These are phyloP conservation scores for Wickerhamiella shivajii DNA, from an alignment of 805 yeast species.

Conservation along the genomic window DNA sequence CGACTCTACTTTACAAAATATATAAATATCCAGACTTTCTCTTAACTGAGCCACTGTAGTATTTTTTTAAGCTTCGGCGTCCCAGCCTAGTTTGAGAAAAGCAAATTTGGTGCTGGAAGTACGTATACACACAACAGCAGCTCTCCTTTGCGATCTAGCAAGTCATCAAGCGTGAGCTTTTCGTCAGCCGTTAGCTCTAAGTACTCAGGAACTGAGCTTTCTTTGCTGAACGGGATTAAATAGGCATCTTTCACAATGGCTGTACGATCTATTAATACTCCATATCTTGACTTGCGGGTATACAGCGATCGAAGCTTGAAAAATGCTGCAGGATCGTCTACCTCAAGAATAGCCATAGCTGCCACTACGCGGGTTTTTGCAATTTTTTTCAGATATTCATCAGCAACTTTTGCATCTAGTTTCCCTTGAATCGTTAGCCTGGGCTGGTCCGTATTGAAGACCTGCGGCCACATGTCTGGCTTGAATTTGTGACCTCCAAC, in stretches of 20 bases:
- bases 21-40: too few species aligned
- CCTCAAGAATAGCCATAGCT: constrained; percentile 32
- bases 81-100: too few species aligned
- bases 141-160: background rate
- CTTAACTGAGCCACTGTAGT: too few species aligned
- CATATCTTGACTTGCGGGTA: constrained; percentile 34
- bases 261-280: constrained; percentile 41
- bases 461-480: constrained; percentile 17
- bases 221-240: constrained; percentile 31
- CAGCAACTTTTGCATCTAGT: constrained; percentile 39
- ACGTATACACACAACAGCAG: constrained; percentile 4
- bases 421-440: constrained; percentile 46
- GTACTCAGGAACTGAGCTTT: background rate
- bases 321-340: constrained; percentile 16
- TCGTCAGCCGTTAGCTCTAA: background rate
- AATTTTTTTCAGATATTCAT: constrained; percentile 36
- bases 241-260: constrained; percentile 49
- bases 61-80: too few species aligned
- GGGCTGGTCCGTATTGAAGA: constrained; percentile 14
- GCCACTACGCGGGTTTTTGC: constrained; percentile 37
- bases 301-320: constrained; percentile 34
- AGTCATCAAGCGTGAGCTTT: background rate
- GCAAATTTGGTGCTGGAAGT: background rate
- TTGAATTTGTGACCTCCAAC: constrained; percentile 22
- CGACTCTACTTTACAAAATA: too few species aligned